A percentile compares a stretch with the other conserved stretches of the same genome.
phyloP scores from a whole-genome alignment of 371 early-diverging fungal species.

The Blastocladiella emersonii region DNA sequence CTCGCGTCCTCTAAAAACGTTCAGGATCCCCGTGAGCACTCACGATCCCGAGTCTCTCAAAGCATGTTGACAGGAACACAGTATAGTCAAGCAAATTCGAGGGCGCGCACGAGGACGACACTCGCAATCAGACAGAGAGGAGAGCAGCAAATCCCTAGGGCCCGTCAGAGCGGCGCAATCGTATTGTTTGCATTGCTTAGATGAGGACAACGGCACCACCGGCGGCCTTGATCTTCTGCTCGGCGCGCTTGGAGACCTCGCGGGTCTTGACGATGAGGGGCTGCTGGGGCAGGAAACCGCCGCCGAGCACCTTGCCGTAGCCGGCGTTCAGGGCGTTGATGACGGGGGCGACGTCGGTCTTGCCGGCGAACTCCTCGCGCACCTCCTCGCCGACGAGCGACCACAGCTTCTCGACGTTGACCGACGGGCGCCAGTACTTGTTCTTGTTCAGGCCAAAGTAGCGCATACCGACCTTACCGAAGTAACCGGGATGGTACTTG shows the following conservation, averaged over 20 bases:
- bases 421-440: conserved; percentile 67
- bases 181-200: too few species aligned
- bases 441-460: conserved; percentile 96
- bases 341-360: conserved; percentile 85
- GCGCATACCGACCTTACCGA: conserved; percentile 99
- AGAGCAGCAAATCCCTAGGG: too few species aligned
- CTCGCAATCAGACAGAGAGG: too few species aligned
- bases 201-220: conserved; percentile 82
- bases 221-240: conserved; percentile 95
- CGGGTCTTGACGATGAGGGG: conserved; percentile 98
- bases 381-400: conserved; percentile 83
- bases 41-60: too few species aligned
- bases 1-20: too few species aligned
- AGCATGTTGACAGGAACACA: too few species aligned
- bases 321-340: conserved; percentile 85
- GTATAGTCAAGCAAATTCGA: too few species aligned
- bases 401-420: conserved; percentile 94
- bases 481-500: conserved; percentile 99
- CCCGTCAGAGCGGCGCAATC: too few species aligned
- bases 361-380: conserved; percentile 66
- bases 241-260: conserved; percentile 86
- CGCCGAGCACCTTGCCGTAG: conserved; percentile 94
- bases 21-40: too few species aligned
- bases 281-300: conserved; percentile 77
- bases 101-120: too few species aligned